phyloP scores from a whole-genome alignment of 495 filamentous ascomycete species.

The Tuber microsphaerosporum region DNA sequence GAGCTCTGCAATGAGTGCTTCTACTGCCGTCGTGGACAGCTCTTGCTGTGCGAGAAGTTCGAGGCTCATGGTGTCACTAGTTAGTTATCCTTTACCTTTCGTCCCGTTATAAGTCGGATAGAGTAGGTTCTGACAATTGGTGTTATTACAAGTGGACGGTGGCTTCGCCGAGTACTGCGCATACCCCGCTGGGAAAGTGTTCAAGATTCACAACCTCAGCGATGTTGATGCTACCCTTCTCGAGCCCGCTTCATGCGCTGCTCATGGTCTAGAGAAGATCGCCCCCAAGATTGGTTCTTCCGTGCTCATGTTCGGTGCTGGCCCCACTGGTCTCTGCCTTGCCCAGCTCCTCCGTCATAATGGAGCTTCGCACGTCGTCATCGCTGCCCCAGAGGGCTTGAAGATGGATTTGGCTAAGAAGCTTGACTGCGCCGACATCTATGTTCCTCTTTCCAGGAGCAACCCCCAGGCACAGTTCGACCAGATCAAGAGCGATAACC shows the following conservation, averaged over 20 bases:
- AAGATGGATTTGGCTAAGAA: slow-evolving; percentile 65
- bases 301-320: slow-evolving; percentile 61
- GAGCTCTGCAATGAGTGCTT: slow-evolving; percentile 67
- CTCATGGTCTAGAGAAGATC: slow-evolving; percentile 66
- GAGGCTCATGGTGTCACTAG: slow-evolving; percentile 55
- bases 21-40: slow-evolving; percentile 64
- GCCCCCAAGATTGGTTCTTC: slow-evolving; percentile 60
- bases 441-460: slow-evolving; percentile 55
- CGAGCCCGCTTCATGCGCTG: slow-evolving; percentile 65
- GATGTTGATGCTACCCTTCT: slow-evolving; percentile 66
- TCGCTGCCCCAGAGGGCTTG: slow-evolving; percentile 59
- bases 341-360: slow-evolving; percentile 58
- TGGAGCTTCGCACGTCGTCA: slow-evolving; percentile 59
- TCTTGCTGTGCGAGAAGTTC: slow-evolving; percentile 64
- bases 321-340: slow-evolving; percentile 56
- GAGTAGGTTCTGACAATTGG: slow-evolving; percentile 12
- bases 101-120: background rate
- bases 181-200: slow-evolving; percentile 56
- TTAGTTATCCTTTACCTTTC: slow-evolving; percentile 27
- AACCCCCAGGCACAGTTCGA: slow-evolving; percentile 54
- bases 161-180: slow-evolving; percentile 63
- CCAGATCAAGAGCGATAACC: slow-evolving; percentile 57
- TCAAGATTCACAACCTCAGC: slow-evolving; percentile 62
- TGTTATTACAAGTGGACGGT: slow-evolving; percentile 49
- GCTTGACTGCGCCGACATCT: slow-evolving; percentile 60